Evolutionary conservation across 2,329 filamentous ascomycete genomes (phyloP).

Genomic region (Elsinoe ampelina): DNA sequence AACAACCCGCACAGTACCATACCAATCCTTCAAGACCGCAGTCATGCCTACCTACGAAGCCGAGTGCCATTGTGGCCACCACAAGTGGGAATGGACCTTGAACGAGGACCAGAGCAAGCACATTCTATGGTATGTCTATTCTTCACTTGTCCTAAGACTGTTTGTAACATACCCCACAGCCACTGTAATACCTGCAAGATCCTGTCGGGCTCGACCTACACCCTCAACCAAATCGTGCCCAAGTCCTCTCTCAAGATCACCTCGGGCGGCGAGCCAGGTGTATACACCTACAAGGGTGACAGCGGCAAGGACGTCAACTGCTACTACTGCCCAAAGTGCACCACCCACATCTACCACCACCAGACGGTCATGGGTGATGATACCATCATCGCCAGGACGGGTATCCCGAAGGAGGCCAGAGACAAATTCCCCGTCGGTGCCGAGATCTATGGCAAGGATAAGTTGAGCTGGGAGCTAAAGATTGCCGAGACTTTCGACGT

Average conservation of each 20-base stretch:
- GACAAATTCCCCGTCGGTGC: constrained; percentile 42
- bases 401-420: constrained; percentile 36
- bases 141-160: constrained; percentile 20
- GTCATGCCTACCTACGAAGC: constrained; percentile 40
- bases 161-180: constrained; percentile 25
- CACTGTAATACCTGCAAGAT: constrained; percentile 51
- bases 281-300: neutral
- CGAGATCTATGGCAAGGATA: constrained; percentile 47
- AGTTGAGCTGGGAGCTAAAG: constrained; percentile 39
- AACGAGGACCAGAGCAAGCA: constrained; percentile 37
- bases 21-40: neutral
- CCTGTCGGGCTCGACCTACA: constrained; percentile 43
- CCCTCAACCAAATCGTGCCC: constrained; percentile 47
- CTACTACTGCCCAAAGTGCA: constrained; percentile 51
- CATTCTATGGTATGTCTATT: constrained; percentile 35
- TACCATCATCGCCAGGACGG: constrained; percentile 45
- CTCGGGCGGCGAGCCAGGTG: constrained; percentile 23
- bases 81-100: constrained; percentile 43
- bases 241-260: constrained; percentile 42
- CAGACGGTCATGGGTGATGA: constrained; percentile 43
- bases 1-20: neutral
- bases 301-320: constrained; percentile 46
- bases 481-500: constrained; percentile 40
- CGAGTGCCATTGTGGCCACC: constrained; percentile 48
- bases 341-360: constrained; percentile 47